Conservation (phyloP, 129 eudicot genomes). For the Tagetes erecta region DNA sequence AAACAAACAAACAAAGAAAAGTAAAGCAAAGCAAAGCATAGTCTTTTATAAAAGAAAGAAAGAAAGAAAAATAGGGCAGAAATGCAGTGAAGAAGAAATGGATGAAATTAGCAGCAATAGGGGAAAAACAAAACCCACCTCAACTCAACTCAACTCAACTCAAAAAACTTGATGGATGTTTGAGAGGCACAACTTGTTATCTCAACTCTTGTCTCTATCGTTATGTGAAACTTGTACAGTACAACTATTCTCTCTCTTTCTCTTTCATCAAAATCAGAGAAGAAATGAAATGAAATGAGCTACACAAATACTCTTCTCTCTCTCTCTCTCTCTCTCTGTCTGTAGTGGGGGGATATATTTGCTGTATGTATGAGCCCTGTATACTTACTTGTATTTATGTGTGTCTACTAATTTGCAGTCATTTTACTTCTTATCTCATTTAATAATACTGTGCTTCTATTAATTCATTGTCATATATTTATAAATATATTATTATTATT, state of each 20-base stretch:
- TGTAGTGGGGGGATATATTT: background rate
- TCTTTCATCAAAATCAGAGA: conserved; percentile 81
- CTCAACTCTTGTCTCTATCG: conserved; percentile 34
- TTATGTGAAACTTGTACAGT: conserved; percentile 47
- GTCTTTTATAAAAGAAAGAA: too few relatives aligned
- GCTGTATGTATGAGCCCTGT: background rate
- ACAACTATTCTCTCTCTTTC: conserved; percentile 31
- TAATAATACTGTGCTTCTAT: conserved; percentile 17
- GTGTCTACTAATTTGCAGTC: conserved; percentile 13
- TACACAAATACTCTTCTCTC: conserved; percentile 50
- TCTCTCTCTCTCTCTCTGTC: conserved; percentile 13
- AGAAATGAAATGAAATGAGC: conserved; percentile 63
- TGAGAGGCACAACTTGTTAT: conserved; percentile 39
- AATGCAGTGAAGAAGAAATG: conserved; percentile 23
- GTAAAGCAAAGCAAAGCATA: conserved; percentile 12
- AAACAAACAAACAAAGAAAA: too few relatives aligned
- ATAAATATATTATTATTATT: too few relatives aligned
- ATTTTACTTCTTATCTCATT: conserved; percentile 23
- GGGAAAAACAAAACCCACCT: too few relatives aligned
- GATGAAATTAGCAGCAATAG: conserved; percentile 17
- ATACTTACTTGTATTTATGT: background rate
- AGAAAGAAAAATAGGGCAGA: conserved; percentile 20
- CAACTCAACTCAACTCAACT: conserved; percentile 31
- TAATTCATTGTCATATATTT: background rate
- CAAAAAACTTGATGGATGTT: conserved; percentile 35